Conservation (phyloP, 306 rosid species). For the Medicago truncatula region MtrunA17r5.0-ANR NC_053049.1:14292501-14293000, state of each 20-base stretch:
- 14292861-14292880: slow-evolving; percentile 27
- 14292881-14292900: slow-evolving; percentile 26
- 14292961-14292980: slow-evolving; percentile 53
- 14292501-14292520: slow-evolving; percentile 33
- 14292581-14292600: slow-evolving; percentile 1
- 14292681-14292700: slow-evolving; percentile 2
- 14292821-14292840: slow-evolving; percentile 14
- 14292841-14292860: slow-evolving; percentile 17
- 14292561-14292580: neutral
- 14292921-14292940: slow-evolving; percentile 39
- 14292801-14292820: slow-evolving; percentile 20
- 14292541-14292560: neutral
- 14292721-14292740: slow-evolving; percentile 16
- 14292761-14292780: slow-evolving; percentile 25
- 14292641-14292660: slow-evolving; percentile 13
- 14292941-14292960: slow-evolving; percentile 44
- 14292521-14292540: slow-evolving; percentile 28
- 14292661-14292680: slow-evolving; percentile 18
- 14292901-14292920: slow-evolving; percentile 32
- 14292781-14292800: slow-evolving; percentile 5
- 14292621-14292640: slow-evolving; percentile 29
- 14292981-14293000: slow-evolving; percentile 67
- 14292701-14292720: slow-evolving; percentile 1
- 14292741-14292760: slow-evolving; percentile 10
- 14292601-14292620: neutral